A percentile compares a stretch with the other conserved stretches of the same genome.
These are phyloP conservation scores for Tilletia indica DNA, from an alignment of 1,284 basidiomycete genomes.

Conservation along the genomic window DNA sequence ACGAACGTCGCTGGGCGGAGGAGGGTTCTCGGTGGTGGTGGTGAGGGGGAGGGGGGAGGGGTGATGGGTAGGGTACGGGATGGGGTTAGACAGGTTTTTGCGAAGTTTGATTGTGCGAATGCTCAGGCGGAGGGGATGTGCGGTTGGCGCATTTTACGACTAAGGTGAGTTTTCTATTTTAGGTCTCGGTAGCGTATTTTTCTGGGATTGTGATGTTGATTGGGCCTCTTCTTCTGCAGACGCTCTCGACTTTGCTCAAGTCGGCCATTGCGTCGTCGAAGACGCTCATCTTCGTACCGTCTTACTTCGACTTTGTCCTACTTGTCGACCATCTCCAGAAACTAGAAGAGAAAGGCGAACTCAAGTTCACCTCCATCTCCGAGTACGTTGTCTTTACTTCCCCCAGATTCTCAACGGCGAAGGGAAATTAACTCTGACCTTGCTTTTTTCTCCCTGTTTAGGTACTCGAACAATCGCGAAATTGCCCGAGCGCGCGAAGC, in stretches of 20 bases:
- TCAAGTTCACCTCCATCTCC: slow-evolving; percentile 77
- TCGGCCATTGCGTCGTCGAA: slow-evolving; percentile 87
- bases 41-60: slow-evolving; percentile 21
- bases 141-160: slow-evolving; percentile 82
- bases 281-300: slow-evolving; percentile 84
- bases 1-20: slow-evolving; percentile 83
- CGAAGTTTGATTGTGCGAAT: slow-evolving; percentile 71
- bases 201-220: not conserved
- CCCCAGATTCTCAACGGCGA: too few species aligned
- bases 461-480: slow-evolving; percentile 84
- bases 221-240: slow-evolving; percentile 54
- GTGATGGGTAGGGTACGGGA: slow-evolving; percentile 30
- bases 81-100: slow-evolving; percentile 64
- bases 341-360: slow-evolving; percentile 58
- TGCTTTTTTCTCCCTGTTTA: not conserved
- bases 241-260: slow-evolving; percentile 76
- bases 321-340: slow-evolving; percentile 82
- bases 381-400: slow-evolving; percentile 65
- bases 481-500: slow-evolving; percentile 87
- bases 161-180: slow-evolving; percentile 63
- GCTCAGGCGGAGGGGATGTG: slow-evolving; percentile 77
- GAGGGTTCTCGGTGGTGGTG: slow-evolving; percentile 24
- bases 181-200: too few species aligned
- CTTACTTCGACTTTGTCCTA: slow-evolving; percentile 94
- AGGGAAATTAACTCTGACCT: too few species aligned